Evolutionary conservation across 2,329 filamentous ascomycete genomes (phyloP).

Genomic region (Colletotrichum caudatum): DNA sequence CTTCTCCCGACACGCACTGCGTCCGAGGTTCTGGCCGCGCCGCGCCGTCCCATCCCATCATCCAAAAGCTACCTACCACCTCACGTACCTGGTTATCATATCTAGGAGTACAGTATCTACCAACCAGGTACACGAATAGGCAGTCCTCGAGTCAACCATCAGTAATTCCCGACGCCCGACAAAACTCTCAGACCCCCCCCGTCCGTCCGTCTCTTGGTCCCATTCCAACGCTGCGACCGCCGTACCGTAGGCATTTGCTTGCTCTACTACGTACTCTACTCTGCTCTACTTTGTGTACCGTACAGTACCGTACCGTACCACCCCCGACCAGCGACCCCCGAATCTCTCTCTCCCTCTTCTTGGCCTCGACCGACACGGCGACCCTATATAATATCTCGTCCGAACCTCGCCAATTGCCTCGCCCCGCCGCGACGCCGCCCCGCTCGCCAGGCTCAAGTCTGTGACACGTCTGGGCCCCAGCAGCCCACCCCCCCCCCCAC

Average conservation of each 20-base stretch:
- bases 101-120: not conserved
- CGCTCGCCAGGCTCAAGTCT: conserved; percentile 36
- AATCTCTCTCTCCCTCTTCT: conserved; percentile 7
- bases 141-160: not conserved
- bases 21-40: conserved; percentile 4
- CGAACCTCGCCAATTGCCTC: conserved; percentile 41
- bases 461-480: conserved; percentile 40
- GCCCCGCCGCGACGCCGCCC: conserved; percentile 35
- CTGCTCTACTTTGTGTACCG: too few species aligned
- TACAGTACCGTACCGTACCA: too few species aligned
- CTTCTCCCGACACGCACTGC: not conserved
- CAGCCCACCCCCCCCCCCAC: too few species aligned
- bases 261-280: conserved; percentile 17
- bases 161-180: not conserved
- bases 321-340: not conserved
- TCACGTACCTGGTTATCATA: not conserved
- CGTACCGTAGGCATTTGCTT: conserved; percentile 37
- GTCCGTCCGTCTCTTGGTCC: conserved; percentile 9
- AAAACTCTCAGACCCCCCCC: not conserved
- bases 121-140: not conserved
- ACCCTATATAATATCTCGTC: conserved; percentile 29
- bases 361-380: conserved; percentile 7
- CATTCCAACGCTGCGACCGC: not conserved
- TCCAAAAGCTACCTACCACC: not conserved
- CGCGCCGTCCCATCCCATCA: conserved; percentile 17